Evolutionary conservation across 1,284 basidiomycete genomes (phyloP).

Genomic region (Phylloboletellus chloephorus): DNA sequence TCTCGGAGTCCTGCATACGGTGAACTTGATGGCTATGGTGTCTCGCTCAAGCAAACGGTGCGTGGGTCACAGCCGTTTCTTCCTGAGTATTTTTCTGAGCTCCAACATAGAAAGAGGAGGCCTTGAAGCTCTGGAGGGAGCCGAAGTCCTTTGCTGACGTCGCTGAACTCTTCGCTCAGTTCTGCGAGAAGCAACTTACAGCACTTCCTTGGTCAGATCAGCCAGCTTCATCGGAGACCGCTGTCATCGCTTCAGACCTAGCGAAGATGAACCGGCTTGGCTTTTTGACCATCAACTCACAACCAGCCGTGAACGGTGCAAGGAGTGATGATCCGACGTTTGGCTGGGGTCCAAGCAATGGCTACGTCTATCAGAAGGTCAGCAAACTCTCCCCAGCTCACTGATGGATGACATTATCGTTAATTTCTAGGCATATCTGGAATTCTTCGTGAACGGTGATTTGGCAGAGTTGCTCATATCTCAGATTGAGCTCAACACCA

Average conservation of each 20-base stretch:
- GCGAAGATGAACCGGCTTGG: slow-evolving; percentile 84
- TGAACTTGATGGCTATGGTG: slow-evolving; percentile 93
- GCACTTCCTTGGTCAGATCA: slow-evolving; percentile 97
- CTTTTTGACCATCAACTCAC: slow-evolving; percentile 97
- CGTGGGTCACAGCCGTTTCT: slow-evolving; percentile 24
- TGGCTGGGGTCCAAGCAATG: slow-evolving; percentile 93
- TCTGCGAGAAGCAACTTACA: slow-evolving; percentile 66
- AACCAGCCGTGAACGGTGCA: slow-evolving; percentile 94
- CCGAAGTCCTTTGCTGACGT: slow-evolving; percentile 70
- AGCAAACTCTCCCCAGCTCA: slow-evolving; percentile 21
- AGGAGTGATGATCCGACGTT: slow-evolving; percentile 81
- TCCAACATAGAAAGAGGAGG: slow-evolving; percentile 67
- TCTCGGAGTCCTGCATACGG: slow-evolving; percentile 95
- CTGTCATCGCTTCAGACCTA: slow-evolving; percentile 76
- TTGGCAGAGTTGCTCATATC: slow-evolving; percentile 73
- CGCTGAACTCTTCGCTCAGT: slow-evolving; percentile 69
- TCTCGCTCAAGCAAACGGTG: slow-evolving; percentile 79
- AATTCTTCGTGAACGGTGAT: slow-evolving; percentile 85
- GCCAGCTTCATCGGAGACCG: slow-evolving; percentile 79
- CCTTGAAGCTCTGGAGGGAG: slow-evolving; percentile 81
- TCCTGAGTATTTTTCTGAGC: slow-evolving; percentile 5
- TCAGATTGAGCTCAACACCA: slow-evolving; percentile 82
- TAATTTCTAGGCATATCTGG: slow-evolving; percentile 84
- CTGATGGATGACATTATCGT: slow-evolving; percentile 1
- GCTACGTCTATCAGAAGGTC: slow-evolving; percentile 97